A percentile compares a stretch with the other conserved stretches of the same genome.
phyloP scores from a whole-genome alignment of 129 eudicot genomes.

The Sambucus nigra region DNA sequence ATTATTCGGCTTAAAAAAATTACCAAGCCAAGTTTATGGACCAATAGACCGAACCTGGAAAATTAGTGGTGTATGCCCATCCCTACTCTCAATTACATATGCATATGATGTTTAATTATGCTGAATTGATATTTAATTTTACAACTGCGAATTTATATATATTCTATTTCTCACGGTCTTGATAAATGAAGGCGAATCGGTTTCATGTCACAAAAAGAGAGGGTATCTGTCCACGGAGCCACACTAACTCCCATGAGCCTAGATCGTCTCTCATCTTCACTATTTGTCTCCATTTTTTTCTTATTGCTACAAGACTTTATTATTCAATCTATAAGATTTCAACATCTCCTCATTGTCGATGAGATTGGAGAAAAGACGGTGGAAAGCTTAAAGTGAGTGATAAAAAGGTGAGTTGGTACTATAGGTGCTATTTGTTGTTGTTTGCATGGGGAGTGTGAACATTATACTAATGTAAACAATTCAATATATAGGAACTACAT shows the following conservation, averaged over 20 bases:
- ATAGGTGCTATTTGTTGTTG: constrained; percentile 93
- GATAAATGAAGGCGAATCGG: no score
- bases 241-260: constrained; percentile 43
- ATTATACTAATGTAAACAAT: constrained; percentile 56
- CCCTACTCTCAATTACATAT: no score
- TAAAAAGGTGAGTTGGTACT: constrained; percentile 6
- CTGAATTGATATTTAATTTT: no score
- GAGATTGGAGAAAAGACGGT: background rate
- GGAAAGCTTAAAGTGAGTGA: background rate
- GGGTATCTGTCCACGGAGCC: constrained; percentile 52
- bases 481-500: constrained; percentile 61
- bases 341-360: constrained; percentile 6
- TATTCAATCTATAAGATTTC: background rate
- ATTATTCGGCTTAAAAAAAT: no score
- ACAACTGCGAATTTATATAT: no score
- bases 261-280: constrained; percentile 37
- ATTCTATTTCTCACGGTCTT: no score
- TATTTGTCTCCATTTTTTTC: background rate
- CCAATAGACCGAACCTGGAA: no score
- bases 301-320: no score
- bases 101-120: no score
- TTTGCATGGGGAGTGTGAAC: constrained; percentile 72
- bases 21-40: no score
- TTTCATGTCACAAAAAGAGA: constrained; percentile 28
- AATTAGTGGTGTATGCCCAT: no score